Conservation (phyloP, 345 rosid genomes). For the Citrus cavaleriei region DNA sequence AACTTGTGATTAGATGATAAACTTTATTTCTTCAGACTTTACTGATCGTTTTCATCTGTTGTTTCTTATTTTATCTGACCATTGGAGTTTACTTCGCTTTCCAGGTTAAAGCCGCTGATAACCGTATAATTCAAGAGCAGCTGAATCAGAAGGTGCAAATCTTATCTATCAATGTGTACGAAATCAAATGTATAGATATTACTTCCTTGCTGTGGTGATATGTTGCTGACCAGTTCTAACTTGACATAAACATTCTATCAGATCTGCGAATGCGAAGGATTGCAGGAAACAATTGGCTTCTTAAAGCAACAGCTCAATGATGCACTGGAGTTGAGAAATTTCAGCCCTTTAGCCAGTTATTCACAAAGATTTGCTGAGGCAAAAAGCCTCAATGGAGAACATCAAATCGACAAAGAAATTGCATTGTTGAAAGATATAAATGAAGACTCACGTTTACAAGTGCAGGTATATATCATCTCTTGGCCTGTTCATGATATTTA, state of each 20-base stretch:
- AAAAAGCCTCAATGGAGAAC: constrained; percentile 28
- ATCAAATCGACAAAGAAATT: constrained; percentile 27
- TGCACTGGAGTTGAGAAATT: constrained; percentile 44
- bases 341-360: constrained; percentile 29
- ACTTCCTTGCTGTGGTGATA: background rate
- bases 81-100: constrained; percentile 8
- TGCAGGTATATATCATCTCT: constrained; percentile 41
- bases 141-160: constrained; percentile 71
- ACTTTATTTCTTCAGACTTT: constrained; percentile 1
- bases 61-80: constrained; percentile 9
- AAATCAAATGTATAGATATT: background rate
- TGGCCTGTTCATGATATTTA: constrained; percentile 2
- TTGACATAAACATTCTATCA: constrained; percentile 29
- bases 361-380: constrained; percentile 38
- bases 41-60: background rate
- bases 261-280: constrained; percentile 69
- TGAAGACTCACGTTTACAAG: constrained; percentile 32
- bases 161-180: background rate
- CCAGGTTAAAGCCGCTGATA: constrained; percentile 94
- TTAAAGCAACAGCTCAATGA: constrained; percentile 73
- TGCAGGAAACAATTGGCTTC: constrained; percentile 60
- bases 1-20: background rate
- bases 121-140: constrained; percentile 85
- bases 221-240: constrained; percentile 21
- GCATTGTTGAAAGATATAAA: constrained; percentile 26